Evolutionary conservation across 768 basidiomycete species (phyloP).

Genomic region (Podaxis sp.): DNA sequence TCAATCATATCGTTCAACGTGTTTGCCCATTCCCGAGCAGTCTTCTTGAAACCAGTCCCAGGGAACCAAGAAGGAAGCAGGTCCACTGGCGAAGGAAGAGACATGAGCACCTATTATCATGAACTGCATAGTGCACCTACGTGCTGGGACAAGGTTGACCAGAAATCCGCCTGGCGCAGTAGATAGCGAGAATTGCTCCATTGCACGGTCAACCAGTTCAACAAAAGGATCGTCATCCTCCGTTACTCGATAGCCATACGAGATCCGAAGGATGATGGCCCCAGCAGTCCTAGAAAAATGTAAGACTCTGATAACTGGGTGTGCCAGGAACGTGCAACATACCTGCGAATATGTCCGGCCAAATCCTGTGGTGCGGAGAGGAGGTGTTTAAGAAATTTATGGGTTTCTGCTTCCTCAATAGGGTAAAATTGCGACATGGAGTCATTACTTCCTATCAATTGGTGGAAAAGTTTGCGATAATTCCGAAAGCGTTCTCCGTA

Average conservation of each 20-base stretch:
- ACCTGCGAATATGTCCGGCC: constrained; percentile 31
- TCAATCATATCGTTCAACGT: constrained; percentile 43
- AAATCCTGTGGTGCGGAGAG: constrained; percentile 30
- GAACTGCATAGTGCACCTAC: constrained; percentile 20
- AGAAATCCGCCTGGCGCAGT: constrained; percentile 40
- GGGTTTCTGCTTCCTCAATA: constrained; percentile 35
- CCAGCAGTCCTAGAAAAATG: constrained; percentile 32
- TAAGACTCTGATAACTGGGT: not conserved
- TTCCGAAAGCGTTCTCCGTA: constrained; percentile 37
- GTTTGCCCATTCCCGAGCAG: constrained; percentile 39
- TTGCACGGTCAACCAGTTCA: constrained; percentile 31
- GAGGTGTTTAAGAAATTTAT: constrained; percentile 31
- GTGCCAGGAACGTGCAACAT: constrained; percentile 13
- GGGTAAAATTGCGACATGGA: constrained; percentile 34
- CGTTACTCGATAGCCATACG: constrained; percentile 38
- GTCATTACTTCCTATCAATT: constrained; percentile 33
- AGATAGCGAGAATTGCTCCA: constrained; percentile 32
- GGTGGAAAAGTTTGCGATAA: constrained; percentile 37
- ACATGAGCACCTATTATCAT: not conserved
- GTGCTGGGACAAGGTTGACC: constrained; percentile 48
- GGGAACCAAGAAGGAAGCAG: constrained; percentile 53
- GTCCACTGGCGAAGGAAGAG: constrained; percentile 28
- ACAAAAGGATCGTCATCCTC: constrained; percentile 37
- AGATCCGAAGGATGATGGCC: constrained; percentile 39
- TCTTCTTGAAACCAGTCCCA: constrained; percentile 47